Conservation (phyloP, 345 rosid genomes). For the Ceriops decandra region DNA sequence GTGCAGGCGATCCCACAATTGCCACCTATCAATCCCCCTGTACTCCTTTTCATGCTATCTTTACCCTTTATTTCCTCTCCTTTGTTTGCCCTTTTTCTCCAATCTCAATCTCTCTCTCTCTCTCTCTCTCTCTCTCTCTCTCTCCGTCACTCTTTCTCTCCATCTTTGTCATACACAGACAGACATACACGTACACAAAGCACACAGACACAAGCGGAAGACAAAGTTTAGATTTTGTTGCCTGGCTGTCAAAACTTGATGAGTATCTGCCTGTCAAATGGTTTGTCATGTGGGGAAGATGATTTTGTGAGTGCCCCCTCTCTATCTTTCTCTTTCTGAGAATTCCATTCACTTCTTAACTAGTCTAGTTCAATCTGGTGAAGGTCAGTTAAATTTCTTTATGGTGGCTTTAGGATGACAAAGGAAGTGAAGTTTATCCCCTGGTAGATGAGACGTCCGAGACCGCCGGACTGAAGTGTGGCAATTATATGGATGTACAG, state of each 20-base stretch:
- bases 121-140: too few species aligned
- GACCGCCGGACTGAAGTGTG: slow-evolving; percentile 9
- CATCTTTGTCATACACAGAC: background rate
- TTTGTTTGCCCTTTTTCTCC: background rate
- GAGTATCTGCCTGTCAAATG: slow-evolving; percentile 28
- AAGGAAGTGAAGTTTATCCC: slow-evolving; percentile 19
- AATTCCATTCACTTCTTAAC: background rate
- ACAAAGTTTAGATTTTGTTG: slow-evolving; percentile 25
- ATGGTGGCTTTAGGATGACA: slow-evolving; percentile 20
- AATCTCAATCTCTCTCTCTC: background rate
- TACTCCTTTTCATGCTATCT: slow-evolving; percentile 38
- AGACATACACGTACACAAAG: slow-evolving; percentile 16
- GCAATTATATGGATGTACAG: slow-evolving; percentile 26
- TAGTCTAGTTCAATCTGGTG: background rate
- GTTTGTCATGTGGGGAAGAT: slow-evolving; percentile 33
- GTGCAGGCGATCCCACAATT: slow-evolving; percentile 37
- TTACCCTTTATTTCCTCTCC: slow-evolving; percentile 14
- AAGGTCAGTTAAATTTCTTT: background rate
- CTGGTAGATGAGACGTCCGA: slow-evolving; percentile 24
- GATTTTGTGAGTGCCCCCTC: slow-evolving; percentile 27
- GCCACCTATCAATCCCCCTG: slow-evolving; percentile 20
- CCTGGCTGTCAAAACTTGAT: slow-evolving; percentile 17
- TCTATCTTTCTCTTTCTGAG: background rate
- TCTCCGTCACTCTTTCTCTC: too few species aligned
- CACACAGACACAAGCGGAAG: background rate